Evolutionary conservation across 1,139 yeast species (phyloP).

Genomic region (Saccharomycopsis crataegensis): DNA sequence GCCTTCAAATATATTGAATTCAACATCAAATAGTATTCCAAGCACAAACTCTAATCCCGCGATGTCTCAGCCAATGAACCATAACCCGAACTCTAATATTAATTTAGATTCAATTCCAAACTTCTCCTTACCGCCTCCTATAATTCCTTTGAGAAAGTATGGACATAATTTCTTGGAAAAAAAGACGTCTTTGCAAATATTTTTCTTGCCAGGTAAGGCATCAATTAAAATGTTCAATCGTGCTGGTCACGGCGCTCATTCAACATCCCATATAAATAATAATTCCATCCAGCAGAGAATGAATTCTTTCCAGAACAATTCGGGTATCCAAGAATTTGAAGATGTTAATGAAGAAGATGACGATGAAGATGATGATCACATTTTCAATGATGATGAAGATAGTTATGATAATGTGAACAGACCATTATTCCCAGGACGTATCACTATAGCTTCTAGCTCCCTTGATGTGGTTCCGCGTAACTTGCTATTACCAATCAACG

Average conservation of each 20-base stretch:
- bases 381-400: slow-evolving; percentile 2
- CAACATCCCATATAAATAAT: background rate
- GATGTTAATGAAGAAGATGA: slow-evolving; percentile 1
- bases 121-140: slow-evolving; percentile 89
- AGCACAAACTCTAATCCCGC: slow-evolving; percentile 11
- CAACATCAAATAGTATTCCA: slow-evolving; percentile 2
- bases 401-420: background rate
- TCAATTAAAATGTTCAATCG: slow-evolving; percentile 38
- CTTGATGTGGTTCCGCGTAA: slow-evolving; percentile 82
- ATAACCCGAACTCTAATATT: slow-evolving; percentile 19
- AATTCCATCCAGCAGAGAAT: background rate
- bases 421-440: slow-evolving; percentile 47
- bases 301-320: background rate
- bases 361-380: slow-evolving; percentile 1
- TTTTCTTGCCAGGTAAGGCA: slow-evolving; percentile 53
- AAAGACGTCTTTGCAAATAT: slow-evolving; percentile 73
- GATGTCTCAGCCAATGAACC: slow-evolving; percentile 18
- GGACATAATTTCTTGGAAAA: slow-evolving; percentile 94
- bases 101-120: slow-evolving; percentile 79
- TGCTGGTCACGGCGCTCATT: background rate
- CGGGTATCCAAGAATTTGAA: background rate
- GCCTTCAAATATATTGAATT: background rate
- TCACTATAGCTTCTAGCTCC: slow-evolving; percentile 62
- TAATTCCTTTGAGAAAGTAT: slow-evolving; percentile 83
- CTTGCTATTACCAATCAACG: slow-evolving; percentile 71